phyloP scores from a whole-genome alignment of 1,284 basidiomycete genomes.

The Heterobasidion parviporum region DNA sequence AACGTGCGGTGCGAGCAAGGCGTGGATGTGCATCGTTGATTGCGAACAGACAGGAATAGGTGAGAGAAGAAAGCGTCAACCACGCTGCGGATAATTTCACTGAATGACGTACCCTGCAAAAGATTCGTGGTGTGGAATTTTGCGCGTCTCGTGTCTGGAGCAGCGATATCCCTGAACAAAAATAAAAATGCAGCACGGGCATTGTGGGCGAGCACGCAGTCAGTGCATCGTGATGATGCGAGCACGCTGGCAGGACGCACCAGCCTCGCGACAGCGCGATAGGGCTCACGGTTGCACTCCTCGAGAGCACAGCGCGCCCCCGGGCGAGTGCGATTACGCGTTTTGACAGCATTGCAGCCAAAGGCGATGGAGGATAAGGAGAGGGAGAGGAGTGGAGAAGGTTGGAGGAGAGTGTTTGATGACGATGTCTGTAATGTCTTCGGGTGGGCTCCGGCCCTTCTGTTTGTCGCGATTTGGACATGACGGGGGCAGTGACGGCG shows the following conservation, averaged over 20 bases:
- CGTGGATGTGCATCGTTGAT: constrained; percentile 1
- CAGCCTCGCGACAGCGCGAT: constrained; percentile 39
- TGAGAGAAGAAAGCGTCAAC: not conserved
- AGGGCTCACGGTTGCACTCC: constrained; percentile 27
- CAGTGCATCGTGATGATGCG: constrained; percentile 2
- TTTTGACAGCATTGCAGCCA: constrained; percentile 59
- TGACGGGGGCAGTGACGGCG: not conserved
- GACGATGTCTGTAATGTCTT: not conserved
- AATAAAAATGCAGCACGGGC: constrained; percentile 1
- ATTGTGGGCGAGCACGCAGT: not conserved
- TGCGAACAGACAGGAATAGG: not conserved
- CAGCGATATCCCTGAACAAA: constrained; percentile 35
- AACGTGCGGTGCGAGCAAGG: too few relatives aligned
- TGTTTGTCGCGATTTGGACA: constrained; percentile 1
- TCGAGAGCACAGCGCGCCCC: constrained; percentile 39
- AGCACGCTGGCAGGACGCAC: constrained; percentile 26
- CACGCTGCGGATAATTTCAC: not conserved
- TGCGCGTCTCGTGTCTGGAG: constrained; percentile 39
- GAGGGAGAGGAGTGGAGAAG: not conserved
- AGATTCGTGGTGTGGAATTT: constrained; percentile 64
- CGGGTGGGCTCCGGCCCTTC: not conserved
- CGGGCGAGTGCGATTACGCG: constrained; percentile 61
- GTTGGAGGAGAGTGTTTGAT: not conserved
- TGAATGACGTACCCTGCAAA: constrained; percentile 48
- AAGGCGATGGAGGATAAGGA: not conserved